phyloP scores from a whole-genome alignment of 1,284 basidiomycete species.

The Melampsora americana region DNA sequence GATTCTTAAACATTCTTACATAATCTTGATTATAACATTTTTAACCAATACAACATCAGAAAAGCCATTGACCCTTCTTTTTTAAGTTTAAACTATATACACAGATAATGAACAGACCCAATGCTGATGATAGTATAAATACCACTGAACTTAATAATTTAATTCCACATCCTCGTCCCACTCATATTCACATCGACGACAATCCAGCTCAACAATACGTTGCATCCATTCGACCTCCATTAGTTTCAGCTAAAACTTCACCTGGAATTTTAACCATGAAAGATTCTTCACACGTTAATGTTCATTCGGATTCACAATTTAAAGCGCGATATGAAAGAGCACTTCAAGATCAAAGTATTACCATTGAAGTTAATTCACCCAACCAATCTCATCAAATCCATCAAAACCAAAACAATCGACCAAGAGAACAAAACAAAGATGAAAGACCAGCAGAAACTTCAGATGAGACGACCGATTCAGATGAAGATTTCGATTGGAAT shows the following conservation, averaged over 20 bases:
- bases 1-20: too few species aligned
- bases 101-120: too few species aligned
- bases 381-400: neutral
- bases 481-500: constrained; percentile 42
- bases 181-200: constrained; percentile 60
- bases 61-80: too few species aligned
- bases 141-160: too few species aligned
- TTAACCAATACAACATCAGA: too few species aligned
- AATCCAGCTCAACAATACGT: neutral
- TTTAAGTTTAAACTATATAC: too few species aligned
- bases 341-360: neutral
- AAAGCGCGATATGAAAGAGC: neutral
- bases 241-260: constrained; percentile 62
- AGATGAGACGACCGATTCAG: neutral
- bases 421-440: constrained; percentile 79
- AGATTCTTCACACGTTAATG: neutral
- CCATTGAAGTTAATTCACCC: neutral
- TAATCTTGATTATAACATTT: too few species aligned
- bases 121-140: too few species aligned
- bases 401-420: neutral
- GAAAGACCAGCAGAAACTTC: constrained; percentile 48
- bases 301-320: neutral
- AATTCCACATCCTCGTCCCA: constrained; percentile 69
- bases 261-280: neutral
- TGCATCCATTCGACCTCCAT: constrained; percentile 53